Evolutionary conservation across 2,329 filamentous ascomycete species (phyloP), one percentile per base, ranked within the genome.

Genomic region (Dryadomyces quercus-mongolicae): DNA sequence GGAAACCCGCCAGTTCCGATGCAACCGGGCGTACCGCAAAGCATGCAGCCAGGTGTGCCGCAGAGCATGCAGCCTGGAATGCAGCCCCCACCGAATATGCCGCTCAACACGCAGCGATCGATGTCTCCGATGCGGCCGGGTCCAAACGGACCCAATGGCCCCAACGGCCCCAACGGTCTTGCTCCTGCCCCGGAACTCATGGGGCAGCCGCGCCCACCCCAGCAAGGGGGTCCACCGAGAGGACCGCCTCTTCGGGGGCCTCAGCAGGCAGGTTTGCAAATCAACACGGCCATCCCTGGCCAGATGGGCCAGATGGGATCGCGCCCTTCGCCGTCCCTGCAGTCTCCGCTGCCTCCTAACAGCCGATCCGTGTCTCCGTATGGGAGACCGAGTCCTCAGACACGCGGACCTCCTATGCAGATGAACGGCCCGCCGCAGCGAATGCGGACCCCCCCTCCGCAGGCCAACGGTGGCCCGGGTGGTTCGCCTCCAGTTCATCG

Each of bases 81-180:
- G 36, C 25, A 31, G 36, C 36, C 36, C 10, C 36, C 36, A 8
- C 25, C 25, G 25, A 40, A 71, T 54, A 68, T 69, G 61, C 65
- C 68, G 48, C 66, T 71, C 22, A 64, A 65, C 40, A 68, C 69
- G 53, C 63, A 70, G 57, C 70, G 68, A 56, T 72, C 75, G 43
- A 70, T 67, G 60, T 75, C 75, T 42, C 74, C 75, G 2, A 63
- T 74, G 36, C 36, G 15, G 36, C 15, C 36, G 15, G 36, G 36
- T 9, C 15, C 36, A 16, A 40, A 40, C 15, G 36, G 36, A 12
- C 36, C 36, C 4, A 40, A 40, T 16, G 36, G 36, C 36, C 36
- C 36, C 3, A 40, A 16, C 36, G 36, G 36, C 15, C 36, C 36
- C 3, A 40, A 40, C 31, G 16, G 15, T 34, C 46, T 56, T 40